Conservation (phyloP, 345 rosid species). For the Mangifera indica region DNA sequence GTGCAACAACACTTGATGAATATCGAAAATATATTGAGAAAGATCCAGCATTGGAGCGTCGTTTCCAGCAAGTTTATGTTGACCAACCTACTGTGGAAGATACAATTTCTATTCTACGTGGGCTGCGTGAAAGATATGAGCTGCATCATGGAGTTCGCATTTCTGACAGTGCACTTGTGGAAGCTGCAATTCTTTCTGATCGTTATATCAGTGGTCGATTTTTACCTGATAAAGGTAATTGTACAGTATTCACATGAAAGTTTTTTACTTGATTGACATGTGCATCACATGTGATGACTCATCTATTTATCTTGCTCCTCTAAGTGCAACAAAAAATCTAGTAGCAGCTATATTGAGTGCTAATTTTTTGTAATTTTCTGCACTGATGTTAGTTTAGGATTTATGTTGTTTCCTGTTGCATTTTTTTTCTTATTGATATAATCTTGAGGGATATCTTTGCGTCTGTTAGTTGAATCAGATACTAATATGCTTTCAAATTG, state of each 20-base stretch:
- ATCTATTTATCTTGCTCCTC: not conserved
- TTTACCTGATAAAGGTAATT: conserved; percentile 94
- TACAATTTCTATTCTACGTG: conserved; percentile 90
- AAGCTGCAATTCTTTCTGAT: conserved; percentile 94
- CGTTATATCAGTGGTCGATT: conserved; percentile 98
- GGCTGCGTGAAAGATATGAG: conserved; percentile 96
- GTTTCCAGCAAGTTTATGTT: conserved; percentile 97
- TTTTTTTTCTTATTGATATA: not conserved
- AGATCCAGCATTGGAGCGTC: conserved; percentile 98
- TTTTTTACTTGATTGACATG: not conserved
- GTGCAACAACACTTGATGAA: conserved; percentile 96
- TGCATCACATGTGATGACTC: not conserved
- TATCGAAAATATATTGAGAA: conserved; percentile 96
- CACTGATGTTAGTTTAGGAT: not conserved
- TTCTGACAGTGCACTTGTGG: conserved; percentile 96
- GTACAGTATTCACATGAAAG: not conserved
- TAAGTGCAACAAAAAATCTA: not conserved
- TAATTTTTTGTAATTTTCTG: not conserved
- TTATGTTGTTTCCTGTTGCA: not conserved
- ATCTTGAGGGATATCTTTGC: not conserved
- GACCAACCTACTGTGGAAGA: conserved; percentile 95
- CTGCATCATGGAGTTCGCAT: conserved; percentile 98
- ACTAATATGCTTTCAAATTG: conserved; percentile 25
- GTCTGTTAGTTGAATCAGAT: not conserved
- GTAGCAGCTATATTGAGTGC: not conserved